These are phyloP conservation scores for Voacanga thouarsii DNA, from an alignment of 257 asterid genomes.

Conservation along the genomic window DNA sequence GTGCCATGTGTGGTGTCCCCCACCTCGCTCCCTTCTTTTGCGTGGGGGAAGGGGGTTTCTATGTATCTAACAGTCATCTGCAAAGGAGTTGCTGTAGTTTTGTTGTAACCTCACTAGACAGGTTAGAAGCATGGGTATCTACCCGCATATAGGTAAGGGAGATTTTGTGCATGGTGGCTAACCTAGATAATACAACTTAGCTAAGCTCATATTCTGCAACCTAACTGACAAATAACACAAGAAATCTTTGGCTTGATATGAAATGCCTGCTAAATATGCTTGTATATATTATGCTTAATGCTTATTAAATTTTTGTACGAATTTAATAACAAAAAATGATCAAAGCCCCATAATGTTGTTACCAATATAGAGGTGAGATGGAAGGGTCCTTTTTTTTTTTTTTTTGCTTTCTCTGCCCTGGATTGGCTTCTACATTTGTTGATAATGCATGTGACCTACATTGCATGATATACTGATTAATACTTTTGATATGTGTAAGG, in stretches of 20 bases:
- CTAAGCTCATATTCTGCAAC: not conserved
- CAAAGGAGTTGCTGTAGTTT: not conserved
- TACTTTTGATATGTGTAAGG: constrained; percentile 56
- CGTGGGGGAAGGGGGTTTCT: not conserved
- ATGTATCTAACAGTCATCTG: not conserved
- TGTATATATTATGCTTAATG: too few species aligned
- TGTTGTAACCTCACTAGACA: not conserved
- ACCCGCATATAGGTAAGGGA: not conserved
- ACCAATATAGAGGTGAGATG: constrained; percentile 78
- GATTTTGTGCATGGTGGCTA: not conserved
- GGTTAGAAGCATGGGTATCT: not conserved
- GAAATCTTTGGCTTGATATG: not conserved
- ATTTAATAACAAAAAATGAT: too few species aligned
- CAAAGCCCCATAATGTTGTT: constrained; percentile 72
- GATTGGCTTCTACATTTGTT: constrained; percentile 8
- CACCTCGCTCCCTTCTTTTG: too few species aligned
- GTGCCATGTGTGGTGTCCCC: too few species aligned
- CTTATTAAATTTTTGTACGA: too few species aligned
- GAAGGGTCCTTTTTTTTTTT: constrained; percentile 6
- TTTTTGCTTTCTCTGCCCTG: not conserved
- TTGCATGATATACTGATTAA: not conserved
- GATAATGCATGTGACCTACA: constrained; percentile 1
- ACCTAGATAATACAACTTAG: not conserved
- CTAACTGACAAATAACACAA: not conserved
- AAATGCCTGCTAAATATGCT: not conserved